Evolutionary conservation across 108 stramenopile species (phyloP), one percentile per base, ranked within the genome.

Genomic region (Nitzschia sp.): DNA sequence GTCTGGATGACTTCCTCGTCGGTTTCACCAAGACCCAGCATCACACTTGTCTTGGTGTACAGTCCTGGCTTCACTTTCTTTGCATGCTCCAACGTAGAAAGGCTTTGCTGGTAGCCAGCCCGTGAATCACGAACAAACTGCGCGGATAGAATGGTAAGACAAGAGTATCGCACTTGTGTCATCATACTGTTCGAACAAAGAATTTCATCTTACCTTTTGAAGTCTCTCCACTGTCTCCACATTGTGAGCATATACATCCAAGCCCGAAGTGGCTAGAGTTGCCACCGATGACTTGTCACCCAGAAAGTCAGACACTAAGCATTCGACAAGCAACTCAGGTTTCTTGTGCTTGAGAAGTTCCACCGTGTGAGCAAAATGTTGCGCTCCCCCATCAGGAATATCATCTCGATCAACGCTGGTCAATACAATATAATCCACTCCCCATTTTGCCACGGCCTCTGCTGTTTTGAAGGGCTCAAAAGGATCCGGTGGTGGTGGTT

Each of bases 201-300:
- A 17, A 53, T 17, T 13, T 6, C 57, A 23, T 45, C 80, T 32
- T 61, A 81, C 80, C 80, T 85, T 85, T 77, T 95, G 93, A 28
- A 98, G 71, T 30, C 97, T 66, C 68, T 96, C 92, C 6, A 99
- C 99, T 8, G 99, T 99, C 73, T 99, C 99, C 16, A 99, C 80
- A 74, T 99, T 99, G 88, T 99, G 99, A 9, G 99, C 99, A 70
- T 97, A 98, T 6, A 99, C 99, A 77, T 98, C 97, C 66, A 99
- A 73, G 9, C 99, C 99, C 2, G 92, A 95, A 19, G 53, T 91
- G 6, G 98, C 97, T 29, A 99, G 81, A 3, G 72, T 79, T 62
- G 82, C 85, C 2, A 97, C 90, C 23, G 88, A 81, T 17, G 56
- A 47, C 16, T 71, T 33, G 60, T 94, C 82, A 6, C 99, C 99